Evolutionary conservation across 768 basidiomycete genomes (phyloP).

Genomic region (Dentipellis fragilis): DNA sequence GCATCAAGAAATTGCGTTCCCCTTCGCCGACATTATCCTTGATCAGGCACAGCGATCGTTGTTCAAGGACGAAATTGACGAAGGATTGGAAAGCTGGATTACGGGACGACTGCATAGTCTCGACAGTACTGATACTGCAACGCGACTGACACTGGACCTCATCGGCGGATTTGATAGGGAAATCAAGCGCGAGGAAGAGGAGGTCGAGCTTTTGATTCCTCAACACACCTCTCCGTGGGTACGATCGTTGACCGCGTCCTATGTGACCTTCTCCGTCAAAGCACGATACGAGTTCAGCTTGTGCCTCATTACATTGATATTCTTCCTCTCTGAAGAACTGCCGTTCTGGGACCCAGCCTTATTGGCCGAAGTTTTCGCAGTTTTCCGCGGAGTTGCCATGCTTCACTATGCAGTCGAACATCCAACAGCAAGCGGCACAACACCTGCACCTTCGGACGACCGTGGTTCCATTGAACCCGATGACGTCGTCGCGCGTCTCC

Average conservation of each 20-base stretch:
- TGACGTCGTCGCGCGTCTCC: constrained; percentile 53
- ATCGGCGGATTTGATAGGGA: constrained; percentile 60
- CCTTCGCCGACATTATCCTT: constrained; percentile 63
- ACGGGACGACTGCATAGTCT: constrained; percentile 47
- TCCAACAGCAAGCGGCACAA: constrained; percentile 33
- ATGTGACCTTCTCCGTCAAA: constrained; percentile 49
- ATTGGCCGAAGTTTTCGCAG: constrained; percentile 65
- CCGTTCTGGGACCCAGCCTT: constrained; percentile 53
- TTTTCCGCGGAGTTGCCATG: constrained; percentile 71
- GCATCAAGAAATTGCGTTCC: constrained; percentile 71
- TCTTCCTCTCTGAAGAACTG: constrained; percentile 62
- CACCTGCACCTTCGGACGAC: constrained; percentile 18
- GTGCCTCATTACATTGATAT: constrained; percentile 53
- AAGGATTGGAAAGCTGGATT: constrained; percentile 52
- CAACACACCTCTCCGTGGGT: constrained; percentile 52
- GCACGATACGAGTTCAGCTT: constrained; percentile 72
- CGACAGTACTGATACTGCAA: constrained; percentile 44
- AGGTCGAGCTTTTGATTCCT: constrained; percentile 43
- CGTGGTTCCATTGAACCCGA: constrained; percentile 31
- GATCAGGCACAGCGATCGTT: constrained; percentile 48
- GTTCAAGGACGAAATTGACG: constrained; percentile 48
- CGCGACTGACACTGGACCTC: constrained; percentile 51
- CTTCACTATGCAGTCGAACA: constrained; percentile 52
- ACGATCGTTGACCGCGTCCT: constrained; percentile 51
- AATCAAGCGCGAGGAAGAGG: constrained; percentile 71